Percentiles rank a stretch among this genome's conserved stretches.
Conservation (phyloP, 768 basidiomycete species). For the Calocybe cyanea region DNA sequence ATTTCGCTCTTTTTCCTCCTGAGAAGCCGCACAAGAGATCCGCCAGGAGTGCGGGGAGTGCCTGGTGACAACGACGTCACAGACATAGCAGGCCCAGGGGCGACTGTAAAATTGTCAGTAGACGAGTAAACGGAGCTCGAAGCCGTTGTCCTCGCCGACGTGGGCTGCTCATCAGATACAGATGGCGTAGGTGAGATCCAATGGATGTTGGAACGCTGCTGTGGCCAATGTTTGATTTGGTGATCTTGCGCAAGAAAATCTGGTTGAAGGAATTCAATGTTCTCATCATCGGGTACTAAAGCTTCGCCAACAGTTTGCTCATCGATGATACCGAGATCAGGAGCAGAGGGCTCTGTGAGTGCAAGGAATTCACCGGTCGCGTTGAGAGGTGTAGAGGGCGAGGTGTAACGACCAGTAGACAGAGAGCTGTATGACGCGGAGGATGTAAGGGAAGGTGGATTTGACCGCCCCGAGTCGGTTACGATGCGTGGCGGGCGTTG, state of each 20-base stretch:
- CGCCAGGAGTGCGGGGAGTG: slow-evolving; percentile 13
- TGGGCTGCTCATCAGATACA: neutral
- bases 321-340: slow-evolving; percentile 34
- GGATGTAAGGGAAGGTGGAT: slow-evolving; percentile 41
- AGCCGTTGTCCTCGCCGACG: neutral
- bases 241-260: slow-evolving; percentile 8
- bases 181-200: slow-evolving; percentile 12
- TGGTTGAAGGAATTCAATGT: slow-evolving; percentile 9
- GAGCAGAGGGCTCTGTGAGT: slow-evolving; percentile 16
- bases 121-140: neutral
- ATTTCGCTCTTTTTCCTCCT: slow-evolving; percentile 16
- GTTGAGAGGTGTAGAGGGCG: slow-evolving; percentile 28
- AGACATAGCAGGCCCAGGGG: neutral
- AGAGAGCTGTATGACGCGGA: slow-evolving; percentile 36
- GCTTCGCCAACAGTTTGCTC: slow-evolving; percentile 22
- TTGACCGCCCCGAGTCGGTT: slow-evolving; percentile 14
- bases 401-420: slow-evolving; percentile 22
- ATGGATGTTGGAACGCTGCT: slow-evolving; percentile 22
- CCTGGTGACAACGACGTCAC: neutral
- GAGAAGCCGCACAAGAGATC: slow-evolving; percentile 21
- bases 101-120: too few relatives aligned
- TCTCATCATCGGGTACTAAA: slow-evolving; percentile 1
- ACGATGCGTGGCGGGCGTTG: slow-evolving; percentile 19
- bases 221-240: slow-evolving; percentile 22
- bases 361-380: slow-evolving; percentile 20